Evolutionary conservation across 768 basidiomycete species (phyloP).

Genomic region (Trametes cubensis): DNA sequence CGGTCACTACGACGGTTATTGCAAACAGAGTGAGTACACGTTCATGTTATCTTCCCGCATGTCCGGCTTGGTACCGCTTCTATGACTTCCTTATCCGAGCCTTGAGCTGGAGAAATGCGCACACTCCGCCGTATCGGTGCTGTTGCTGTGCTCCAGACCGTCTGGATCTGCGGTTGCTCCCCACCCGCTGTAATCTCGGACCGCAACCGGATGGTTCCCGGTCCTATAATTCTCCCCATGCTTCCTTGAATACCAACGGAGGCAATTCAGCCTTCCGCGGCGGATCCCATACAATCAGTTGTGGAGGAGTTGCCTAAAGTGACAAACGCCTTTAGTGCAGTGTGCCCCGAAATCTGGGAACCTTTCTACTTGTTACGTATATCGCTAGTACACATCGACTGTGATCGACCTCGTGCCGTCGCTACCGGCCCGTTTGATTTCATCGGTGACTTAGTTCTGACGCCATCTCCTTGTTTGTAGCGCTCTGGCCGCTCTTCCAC

Average conservation of each 20-base stretch:
- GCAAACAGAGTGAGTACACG: slow-evolving; percentile 83
- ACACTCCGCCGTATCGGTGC: slow-evolving; percentile 13
- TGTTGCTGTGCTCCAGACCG: neutral
- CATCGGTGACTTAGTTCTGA: neutral
- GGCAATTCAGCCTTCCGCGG: neutral
- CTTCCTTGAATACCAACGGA: slow-evolving; percentile 7
- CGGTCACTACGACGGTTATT: slow-evolving; percentile 96
- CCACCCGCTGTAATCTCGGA: slow-evolving; percentile 15
- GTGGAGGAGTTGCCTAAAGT: slow-evolving; percentile 2
- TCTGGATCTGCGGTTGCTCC: neutral
- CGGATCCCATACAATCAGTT: neutral
- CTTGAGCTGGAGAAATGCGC: neutral
- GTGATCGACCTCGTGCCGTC: neutral
- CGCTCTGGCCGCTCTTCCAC: slow-evolving; percentile 97
- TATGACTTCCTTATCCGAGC: slow-evolving; percentile 13
- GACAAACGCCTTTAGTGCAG: neutral
- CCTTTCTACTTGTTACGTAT: slow-evolving; percentile 14
- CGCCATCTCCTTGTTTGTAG: slow-evolving; percentile 41
- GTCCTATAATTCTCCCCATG: neutral
- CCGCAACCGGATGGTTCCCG: slow-evolving; percentile 8
- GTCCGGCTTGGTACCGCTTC: neutral
- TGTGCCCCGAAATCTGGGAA: slow-evolving; percentile 7
- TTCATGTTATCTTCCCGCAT: neutral
- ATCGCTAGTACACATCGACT: neutral
- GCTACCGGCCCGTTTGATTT: neutral